Evolutionary conservation across 176 grass and related monocot genomes (phyloP), one percentile per base, ranked within the genome.

Genomic region (Thalia dealbata): DNA sequence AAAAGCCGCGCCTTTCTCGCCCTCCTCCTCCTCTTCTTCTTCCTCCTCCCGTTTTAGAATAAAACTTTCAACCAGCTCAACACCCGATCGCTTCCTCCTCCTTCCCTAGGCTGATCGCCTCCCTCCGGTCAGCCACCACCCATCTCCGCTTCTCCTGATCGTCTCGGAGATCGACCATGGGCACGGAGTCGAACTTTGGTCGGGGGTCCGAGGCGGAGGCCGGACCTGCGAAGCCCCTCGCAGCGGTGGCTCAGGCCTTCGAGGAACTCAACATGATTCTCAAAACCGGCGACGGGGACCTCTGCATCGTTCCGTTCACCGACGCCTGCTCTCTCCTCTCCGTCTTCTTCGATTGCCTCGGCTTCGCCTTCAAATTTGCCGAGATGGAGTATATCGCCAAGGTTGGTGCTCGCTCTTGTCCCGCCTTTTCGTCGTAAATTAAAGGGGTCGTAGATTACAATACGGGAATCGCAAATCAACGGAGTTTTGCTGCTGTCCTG

Each of bases 361-460:
- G 95, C 48, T 81, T 99, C 44, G 95, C 95, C 25, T 99, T 99
- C 85, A 93, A 77, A 80, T 99, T 99, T 76, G 90, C 90, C 52
- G 95, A 99, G 90, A 82, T 90, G 64, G 90, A 99, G 81, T 99
- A 99, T 63, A 85, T 88, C 79, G 59, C 95, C 79, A 99, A 99
- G 87, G 90, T 99, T 69, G 28, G 32, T 62, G 13, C 7, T 56
- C 8, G 0, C 15, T 25, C 16, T 4, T 7, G n/a, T 23, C 14
- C 12, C 35, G 0, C 14, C 42, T 50, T 29, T 32, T 42, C 0
- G 10, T 26, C 19, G 15, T 25, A 35, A 22, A 50, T 45, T 32
- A 6, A 12, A 50, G 27, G 11, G 0, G 7, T 75, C 32, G 12
- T 54, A 38, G 7, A 44, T 24, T 50, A 51, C 8, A 48, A 42